Evolutionary conservation across 2,329 filamentous ascomycete species (phyloP), one percentile per base, ranked within the genome.

Genomic region (Colletotrichum sansevieriae): DNA sequence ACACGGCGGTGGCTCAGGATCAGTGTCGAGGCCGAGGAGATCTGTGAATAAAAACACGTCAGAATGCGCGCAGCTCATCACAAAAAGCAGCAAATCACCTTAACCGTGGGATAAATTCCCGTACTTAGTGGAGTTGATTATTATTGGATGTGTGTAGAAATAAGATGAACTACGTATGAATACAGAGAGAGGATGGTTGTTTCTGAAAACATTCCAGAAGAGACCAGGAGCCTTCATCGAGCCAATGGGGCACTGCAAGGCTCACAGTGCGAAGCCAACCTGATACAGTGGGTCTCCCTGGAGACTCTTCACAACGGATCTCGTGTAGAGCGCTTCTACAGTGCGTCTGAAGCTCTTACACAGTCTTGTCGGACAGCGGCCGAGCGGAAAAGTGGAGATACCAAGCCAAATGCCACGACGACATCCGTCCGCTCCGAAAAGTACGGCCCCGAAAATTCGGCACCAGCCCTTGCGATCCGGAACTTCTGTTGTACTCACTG

Each of bases 341-440:
- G 63, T 65, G 41, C 12, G 11, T 7, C 7, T 4, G 29, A 20
- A 6, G 2, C 1, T 3, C 3, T 7, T 1, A 1, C 2, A 20
- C 49, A 65, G 47, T 29, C 47, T 25, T 5, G 4, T 10, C 33
- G 3, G 43, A 11, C 43, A 51, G 25, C 47, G 18, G 52, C 47
- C 39, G 55, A 43, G 37, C 35, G 57, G 52, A 52, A 54, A 68
- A 46, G 52, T 56, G 64, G 64, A 1, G 35, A 37, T 3, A 18
- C 52, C 51, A 43, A 29, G 22, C 22, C 11, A 49, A 54, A 35
- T 12, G 15, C 29, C 13, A 68, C 59, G 65, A 68, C 65, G 65
- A 65, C 65, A 68, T 65, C 65, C 65, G 54, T 65, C 65, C 54
- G 61, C 65, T 68, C 65, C 65, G 65, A 47, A 54, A 59, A 54